Base-by-base conservation (phyloP, 148 eudicot genomes). In the Rhododendron ferrugineum region DNA sequence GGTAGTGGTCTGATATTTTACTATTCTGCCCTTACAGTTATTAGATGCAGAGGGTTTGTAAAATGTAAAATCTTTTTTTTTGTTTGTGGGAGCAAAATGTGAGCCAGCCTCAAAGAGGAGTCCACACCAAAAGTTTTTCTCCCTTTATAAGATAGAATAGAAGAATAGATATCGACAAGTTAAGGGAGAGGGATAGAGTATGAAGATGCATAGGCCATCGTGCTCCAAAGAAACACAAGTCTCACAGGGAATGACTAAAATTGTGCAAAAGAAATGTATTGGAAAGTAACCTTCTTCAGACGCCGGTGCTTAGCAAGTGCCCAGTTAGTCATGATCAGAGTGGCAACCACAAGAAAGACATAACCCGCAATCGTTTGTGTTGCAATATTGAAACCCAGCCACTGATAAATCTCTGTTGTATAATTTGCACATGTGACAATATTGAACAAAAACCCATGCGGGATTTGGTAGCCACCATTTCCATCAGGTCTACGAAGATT, bases 351-450 rank as follows among this genome's bases (percentile, higher is more conserved):
- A 52, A 89, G 86, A 85, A 97, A 97, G 84, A 94, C 87, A 89
- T 91, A 94, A 36, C 99, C 99, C 6, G 98, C 99, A 79, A 97
- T 91, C 36, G 98, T 95, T 88, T 95, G 98, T 60, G 99, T 95
- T 46, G 99, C 99, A 80, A 97, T 86, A 84, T 97, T 97, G 92
- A 97, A 97, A n/a, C 99, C 99, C 62, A 97, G 81, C 98, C 99
- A 97, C 94, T 95, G 99, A 89, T 93, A 97, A 56, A 97, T 97
- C 87, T 94, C 98, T 4, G 99, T 97, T 66, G 99, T 97, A 84
- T 97, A 97, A 88, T 97, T 97, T 26, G 98, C 98, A 87, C 99
- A 97, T 14, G 99, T 97, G 83, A 97, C 99, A 82, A 97, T 88
- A 82, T 95, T 97, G 92, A 97, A 97, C 90, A 97, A 91, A 89